These are phyloP conservation scores for Paecilomyces sp. DNA, from an alignment of 2,329 filamentous ascomycete genomes.

Conservation along the genomic window DNA sequence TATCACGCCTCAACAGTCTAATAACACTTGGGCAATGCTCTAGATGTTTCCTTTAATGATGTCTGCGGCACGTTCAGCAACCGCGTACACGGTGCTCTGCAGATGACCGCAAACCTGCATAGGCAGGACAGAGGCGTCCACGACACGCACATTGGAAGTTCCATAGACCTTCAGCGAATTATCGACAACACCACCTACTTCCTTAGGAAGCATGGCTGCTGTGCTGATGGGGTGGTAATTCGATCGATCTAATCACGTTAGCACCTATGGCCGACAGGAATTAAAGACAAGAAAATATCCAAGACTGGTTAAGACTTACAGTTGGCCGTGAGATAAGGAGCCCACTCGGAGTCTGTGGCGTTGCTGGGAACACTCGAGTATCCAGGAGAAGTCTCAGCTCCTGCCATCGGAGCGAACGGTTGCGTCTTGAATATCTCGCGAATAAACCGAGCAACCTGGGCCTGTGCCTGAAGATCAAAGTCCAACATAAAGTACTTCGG, in stretches of 20 bases:
- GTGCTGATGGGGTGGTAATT: conserved; percentile 25
- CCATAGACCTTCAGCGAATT: conserved; percentile 23
- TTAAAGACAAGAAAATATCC: background rate
- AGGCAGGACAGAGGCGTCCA: conserved; percentile 24
- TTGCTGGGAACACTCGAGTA: conserved; percentile 10
- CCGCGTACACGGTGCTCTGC: conserved; percentile 19
- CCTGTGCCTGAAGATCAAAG: conserved; percentile 17
- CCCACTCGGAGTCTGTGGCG: conserved; percentile 16
- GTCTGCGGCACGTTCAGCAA: conserved; percentile 23
- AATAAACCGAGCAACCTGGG: conserved; percentile 15
- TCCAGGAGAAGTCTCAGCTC: conserved; percentile 14
- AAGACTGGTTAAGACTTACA: conserved; percentile 11
- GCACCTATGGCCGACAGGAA: background rate
- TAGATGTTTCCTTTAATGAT: conserved; percentile 18
- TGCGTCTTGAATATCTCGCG: conserved; percentile 13
- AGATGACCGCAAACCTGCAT: conserved; percentile 21
- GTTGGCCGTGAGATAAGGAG: conserved; percentile 14
- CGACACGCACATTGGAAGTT: conserved; percentile 23
- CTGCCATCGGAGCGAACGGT: conserved; percentile 10
- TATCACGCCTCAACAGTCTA: background rate
- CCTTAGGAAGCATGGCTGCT: conserved; percentile 23
- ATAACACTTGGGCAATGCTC: background rate
- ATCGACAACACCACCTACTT: conserved; percentile 26
- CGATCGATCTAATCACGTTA: conserved; percentile 13
- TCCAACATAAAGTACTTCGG: conserved; percentile 24